phyloP scores from a whole-genome alignment of 148 eudicot genomes.

The Silene uniflora region DNA sequence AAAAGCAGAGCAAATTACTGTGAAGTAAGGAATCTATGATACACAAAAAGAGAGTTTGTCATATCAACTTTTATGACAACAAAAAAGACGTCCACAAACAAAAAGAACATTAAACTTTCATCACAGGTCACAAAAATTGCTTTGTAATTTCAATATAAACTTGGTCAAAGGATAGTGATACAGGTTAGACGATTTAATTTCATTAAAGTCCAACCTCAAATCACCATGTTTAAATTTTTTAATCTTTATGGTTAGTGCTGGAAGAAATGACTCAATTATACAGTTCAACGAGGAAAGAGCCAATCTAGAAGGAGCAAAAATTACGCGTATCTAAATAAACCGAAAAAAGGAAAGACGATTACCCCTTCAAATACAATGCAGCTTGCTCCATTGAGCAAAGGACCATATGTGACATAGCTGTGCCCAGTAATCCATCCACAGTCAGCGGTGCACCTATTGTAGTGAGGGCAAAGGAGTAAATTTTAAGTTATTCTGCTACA shows the following conservation, averaged over 20 bases:
- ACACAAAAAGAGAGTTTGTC: not conserved
- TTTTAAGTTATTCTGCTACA: not conserved
- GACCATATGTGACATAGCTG: slow-evolving; percentile 98
- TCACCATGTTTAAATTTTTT: not conserved
- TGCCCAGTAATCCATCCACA: slow-evolving; percentile 99
- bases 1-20: not conserved
- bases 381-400: slow-evolving; percentile 95
- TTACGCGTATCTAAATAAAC: not conserved
- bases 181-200: not conserved
- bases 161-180: not conserved
- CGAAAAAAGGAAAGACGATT: slow-evolving; percentile 24
- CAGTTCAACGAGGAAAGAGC: not conserved
- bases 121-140: not conserved
- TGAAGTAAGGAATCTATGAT: not conserved
- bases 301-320: not conserved
- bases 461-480: slow-evolving; percentile 2
- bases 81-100: not conserved
- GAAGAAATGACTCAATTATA: not conserved
- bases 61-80: not conserved
- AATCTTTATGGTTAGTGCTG: not conserved
- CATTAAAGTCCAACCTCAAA: not conserved
- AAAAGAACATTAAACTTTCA: not conserved
- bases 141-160: not conserved
- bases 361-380: slow-evolving; percentile 90
- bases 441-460: slow-evolving; percentile 92